phyloP scores from a whole-genome alignment of 2,329 filamentous ascomycete genomes.

The Calonectria leucothoes region DNA sequence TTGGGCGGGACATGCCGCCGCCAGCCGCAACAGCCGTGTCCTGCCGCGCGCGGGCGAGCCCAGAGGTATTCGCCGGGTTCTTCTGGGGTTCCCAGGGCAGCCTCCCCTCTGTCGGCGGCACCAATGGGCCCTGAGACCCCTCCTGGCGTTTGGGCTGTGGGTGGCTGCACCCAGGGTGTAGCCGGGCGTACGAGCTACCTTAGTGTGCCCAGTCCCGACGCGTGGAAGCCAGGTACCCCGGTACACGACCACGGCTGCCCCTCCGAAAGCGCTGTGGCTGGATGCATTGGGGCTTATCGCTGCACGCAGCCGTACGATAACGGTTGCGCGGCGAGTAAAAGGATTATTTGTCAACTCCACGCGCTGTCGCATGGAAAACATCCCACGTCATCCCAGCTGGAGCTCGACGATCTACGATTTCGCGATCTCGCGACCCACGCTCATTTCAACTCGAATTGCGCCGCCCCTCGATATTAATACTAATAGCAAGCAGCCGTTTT shows the following conservation, averaged over 20 bases:
- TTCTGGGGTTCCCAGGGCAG: neutral
- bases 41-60: conserved; percentile 31
- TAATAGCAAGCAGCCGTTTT: neutral
- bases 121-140: conserved; percentile 3
- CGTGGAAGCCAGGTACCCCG: conserved; percentile 1
- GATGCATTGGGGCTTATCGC: conserved; percentile 14
- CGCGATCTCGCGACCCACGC: conserved; percentile 18
- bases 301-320: neutral
- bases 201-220: neutral
- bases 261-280: conserved; percentile 11
- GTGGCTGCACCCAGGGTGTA: neutral
- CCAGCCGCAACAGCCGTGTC: conserved; percentile 40
- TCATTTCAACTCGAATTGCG: conserved; percentile 15
- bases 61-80: conserved; percentile 28
- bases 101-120: neutral
- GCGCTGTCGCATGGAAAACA: conserved; percentile 21
- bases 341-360: conserved; percentile 39
- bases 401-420: conserved; percentile 12
- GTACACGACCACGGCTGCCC: neutral
- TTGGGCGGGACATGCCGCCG: conserved; percentile 36
- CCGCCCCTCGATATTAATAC: neutral
- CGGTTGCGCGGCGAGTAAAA: conserved; percentile 11
- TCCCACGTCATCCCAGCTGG: conserved; percentile 32
- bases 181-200: neutral
- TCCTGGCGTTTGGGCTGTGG: neutral